Evolutionary conservation across 148 eudicot genomes (phyloP).

Genomic region (Mesembryanthemum crystallinum): DNA sequence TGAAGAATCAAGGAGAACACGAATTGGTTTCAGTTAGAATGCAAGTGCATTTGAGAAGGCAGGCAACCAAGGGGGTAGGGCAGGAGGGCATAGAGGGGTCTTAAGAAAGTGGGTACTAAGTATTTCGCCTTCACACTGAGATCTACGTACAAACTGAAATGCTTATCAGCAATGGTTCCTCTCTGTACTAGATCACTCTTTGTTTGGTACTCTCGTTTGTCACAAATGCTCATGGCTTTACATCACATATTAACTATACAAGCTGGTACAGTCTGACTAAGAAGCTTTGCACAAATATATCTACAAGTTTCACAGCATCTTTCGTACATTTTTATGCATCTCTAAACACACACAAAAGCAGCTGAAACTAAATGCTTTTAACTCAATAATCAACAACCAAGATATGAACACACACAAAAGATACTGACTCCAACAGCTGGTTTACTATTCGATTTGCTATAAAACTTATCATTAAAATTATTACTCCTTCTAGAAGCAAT

Average conservation of each 20-base stretch:
- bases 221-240: too few relatives aligned
- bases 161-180: not conserved
- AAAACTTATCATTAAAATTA: too few relatives aligned
- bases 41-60: not conserved
- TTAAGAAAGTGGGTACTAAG: too few relatives aligned
- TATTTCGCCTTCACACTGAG: not conserved
- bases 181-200: too few relatives aligned
- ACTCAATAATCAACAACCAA: slow-evolving; percentile 3
- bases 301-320: too few relatives aligned
- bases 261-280: too few relatives aligned
- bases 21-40: not conserved
- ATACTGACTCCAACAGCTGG: not conserved
- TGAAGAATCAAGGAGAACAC: not conserved
- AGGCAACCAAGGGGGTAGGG: not conserved
- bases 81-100: too few relatives aligned
- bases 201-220: not conserved
- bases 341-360: too few relatives aligned
- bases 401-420: not conserved
- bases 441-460: not conserved
- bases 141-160: not conserved
- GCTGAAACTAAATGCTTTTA: not conserved
- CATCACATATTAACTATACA: too few relatives aligned
- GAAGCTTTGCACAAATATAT: too few relatives aligned
- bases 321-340: too few relatives aligned
- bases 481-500: not conserved